phyloP scores from a whole-genome alignment of 2,329 filamentous ascomycete genomes.

The Ceratocystis huliohia region DNA sequence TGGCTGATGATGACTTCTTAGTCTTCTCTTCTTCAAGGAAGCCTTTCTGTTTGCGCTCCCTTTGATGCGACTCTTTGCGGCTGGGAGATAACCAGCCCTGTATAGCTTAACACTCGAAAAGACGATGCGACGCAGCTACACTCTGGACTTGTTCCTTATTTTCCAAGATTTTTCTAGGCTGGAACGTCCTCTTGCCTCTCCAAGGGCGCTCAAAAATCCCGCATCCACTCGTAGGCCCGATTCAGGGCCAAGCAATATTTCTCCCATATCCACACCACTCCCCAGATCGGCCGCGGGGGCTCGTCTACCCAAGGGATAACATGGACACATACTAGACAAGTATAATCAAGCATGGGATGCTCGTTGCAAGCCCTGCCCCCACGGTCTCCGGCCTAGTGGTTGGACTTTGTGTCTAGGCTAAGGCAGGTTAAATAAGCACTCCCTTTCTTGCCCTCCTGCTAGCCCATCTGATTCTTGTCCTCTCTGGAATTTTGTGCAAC shows the following conservation, averaged over 20 bases:
- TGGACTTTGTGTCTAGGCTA: background rate
- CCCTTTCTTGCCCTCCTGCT: background rate
- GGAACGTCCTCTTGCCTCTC: too few relatives aligned
- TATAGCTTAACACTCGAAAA: background rate
- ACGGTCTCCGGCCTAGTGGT: background rate
- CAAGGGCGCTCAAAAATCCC: too few relatives aligned
- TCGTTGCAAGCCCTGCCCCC: background rate
- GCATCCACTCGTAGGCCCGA: too few relatives aligned
- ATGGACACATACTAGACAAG: too few relatives aligned
- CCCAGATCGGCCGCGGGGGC: too few relatives aligned
- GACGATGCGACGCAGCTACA: background rate
- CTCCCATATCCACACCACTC: too few relatives aligned
- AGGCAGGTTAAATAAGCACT: background rate
- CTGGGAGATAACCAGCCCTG: background rate
- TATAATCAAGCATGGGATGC: too few relatives aligned
- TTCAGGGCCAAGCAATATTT: too few relatives aligned
- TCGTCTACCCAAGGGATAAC: too few relatives aligned
- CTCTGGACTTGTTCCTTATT: background rate
- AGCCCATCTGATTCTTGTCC: background rate
- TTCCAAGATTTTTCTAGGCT: background rate
- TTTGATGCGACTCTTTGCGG: background rate
- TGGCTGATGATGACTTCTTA: background rate
- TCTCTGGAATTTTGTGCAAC: background rate
- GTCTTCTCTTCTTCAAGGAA: background rate
- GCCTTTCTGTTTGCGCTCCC: background rate